phyloP scores from a whole-genome alignment of 75 land plant genomes.

The Pinus tabuliformis region DNA sequence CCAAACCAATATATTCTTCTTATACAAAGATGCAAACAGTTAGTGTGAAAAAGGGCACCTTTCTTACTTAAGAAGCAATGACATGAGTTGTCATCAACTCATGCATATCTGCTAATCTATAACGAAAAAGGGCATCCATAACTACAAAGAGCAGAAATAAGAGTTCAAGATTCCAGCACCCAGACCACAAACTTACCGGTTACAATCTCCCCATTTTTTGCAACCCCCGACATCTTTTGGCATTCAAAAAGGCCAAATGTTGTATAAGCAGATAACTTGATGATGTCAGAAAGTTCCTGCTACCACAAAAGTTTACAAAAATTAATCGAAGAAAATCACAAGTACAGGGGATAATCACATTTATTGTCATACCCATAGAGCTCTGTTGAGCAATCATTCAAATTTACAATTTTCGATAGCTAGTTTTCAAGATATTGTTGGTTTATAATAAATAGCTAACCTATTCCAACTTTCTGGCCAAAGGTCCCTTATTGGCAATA shows the following conservation, averaged over 20 bases:
- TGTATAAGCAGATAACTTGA: conserved; percentile 18
- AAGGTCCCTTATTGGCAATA: too few relatives aligned
- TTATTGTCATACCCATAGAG: too few relatives aligned
- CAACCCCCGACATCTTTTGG: conserved; percentile 1
- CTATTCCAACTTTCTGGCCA: too few relatives aligned
- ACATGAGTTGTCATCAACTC: background rate
- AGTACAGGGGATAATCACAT: too few relatives aligned
- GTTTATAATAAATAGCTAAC: too few relatives aligned
- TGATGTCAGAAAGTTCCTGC: conserved; percentile 23
- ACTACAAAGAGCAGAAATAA: background rate
- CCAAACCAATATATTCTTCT: conserved; percentile 24
- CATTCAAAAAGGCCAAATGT: conserved; percentile 20
- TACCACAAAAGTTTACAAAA: background rate
- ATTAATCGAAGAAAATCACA: background rate
- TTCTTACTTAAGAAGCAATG: background rate
- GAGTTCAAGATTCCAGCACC: background rate
- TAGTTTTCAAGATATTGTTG: too few relatives aligned
- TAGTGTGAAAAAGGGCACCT: background rate
- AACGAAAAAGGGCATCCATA: background rate
- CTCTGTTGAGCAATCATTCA: too few relatives aligned
- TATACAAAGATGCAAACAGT: background rate
- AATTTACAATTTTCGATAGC: too few relatives aligned
- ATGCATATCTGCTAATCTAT: background rate
- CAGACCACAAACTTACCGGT: conserved; percentile 7
- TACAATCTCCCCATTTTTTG: conserved; percentile 7